Evolutionary conservation across 306 rosid genomes (phyloP).

Genomic region (Arachis hypogaea): DNA sequence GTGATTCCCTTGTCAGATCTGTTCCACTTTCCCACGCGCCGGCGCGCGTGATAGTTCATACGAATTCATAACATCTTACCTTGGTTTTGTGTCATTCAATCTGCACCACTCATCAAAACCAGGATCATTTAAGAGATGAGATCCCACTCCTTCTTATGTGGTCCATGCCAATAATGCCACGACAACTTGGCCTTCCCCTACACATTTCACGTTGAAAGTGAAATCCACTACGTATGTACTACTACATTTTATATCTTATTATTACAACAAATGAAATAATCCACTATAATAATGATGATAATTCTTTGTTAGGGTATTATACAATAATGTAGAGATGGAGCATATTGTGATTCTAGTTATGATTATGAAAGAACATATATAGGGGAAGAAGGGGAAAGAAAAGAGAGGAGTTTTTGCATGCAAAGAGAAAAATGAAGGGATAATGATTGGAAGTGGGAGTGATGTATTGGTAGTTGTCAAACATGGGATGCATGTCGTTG

Average conservation of each 20-base stretch:
- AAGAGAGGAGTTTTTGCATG: constrained; percentile 13
- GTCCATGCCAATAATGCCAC: constrained; percentile 40
- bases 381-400: constrained; percentile 8
- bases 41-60: too few species aligned
- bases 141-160: constrained; percentile 38
- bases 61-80: too few species aligned
- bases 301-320: constrained; percentile 4
- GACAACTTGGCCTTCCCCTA: constrained; percentile 28
- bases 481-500: constrained; percentile 30
- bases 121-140: constrained; percentile 36
- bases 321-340: constrained; percentile 24
- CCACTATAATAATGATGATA: background rate
- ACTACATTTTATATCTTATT: too few species aligned
- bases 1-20: too few species aligned
- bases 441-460: constrained; percentile 32
- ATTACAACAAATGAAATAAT: background rate
- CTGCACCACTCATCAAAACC: constrained; percentile 23
- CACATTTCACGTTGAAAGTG: constrained; percentile 34
- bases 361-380: constrained; percentile 26
- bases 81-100: background rate
- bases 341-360: constrained; percentile 26
- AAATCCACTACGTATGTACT: constrained; percentile 22
- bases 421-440: constrained; percentile 4
- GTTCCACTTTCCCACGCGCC: too few species aligned
- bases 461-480: constrained; percentile 29